Conservation (phyloP, 495 filamentous ascomycete species). For the Talaromyces stipitatus region DNA sequence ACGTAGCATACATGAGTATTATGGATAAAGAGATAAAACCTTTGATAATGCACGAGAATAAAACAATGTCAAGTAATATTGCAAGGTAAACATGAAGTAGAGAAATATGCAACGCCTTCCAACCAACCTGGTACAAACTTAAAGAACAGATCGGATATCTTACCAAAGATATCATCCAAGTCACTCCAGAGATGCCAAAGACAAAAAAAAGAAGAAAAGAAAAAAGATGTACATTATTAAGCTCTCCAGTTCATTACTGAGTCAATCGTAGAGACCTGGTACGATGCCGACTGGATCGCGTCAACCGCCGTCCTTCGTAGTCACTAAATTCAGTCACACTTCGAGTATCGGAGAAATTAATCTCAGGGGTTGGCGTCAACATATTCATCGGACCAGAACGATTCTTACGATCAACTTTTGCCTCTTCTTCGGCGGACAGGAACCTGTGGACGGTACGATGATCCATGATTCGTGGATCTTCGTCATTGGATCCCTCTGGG, state of each 20-base stretch:
- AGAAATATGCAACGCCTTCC: background rate
- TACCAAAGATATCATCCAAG: background rate
- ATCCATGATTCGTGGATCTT: conserved; percentile 68
- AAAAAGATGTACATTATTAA: background rate
- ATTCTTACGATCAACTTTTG: conserved; percentile 40
- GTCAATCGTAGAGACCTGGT: background rate
- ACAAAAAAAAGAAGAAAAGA: background rate
- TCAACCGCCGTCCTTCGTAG: conserved; percentile 24
- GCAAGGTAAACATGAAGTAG: too few relatives aligned
- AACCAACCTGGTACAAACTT: background rate
- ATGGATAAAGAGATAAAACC: too few relatives aligned
- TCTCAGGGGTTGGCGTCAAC: conserved; percentile 16
- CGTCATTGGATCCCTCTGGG: conserved; percentile 59
- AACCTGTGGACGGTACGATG: conserved; percentile 67
- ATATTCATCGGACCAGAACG: conserved; percentile 27
- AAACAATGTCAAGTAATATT: too few relatives aligned
- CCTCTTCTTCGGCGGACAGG: conserved; percentile 57
- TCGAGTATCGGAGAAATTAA: conserved; percentile 23
- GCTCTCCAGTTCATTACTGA: too few relatives aligned
- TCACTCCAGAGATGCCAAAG: too few relatives aligned
- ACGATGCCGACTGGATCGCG: conserved; percentile 23
- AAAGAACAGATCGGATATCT: too few relatives aligned
- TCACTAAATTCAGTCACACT: conserved; percentile 34
- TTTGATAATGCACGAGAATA: too few relatives aligned
- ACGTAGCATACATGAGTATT: too few relatives aligned